Evolutionary conservation across 768 basidiomycete species (phyloP), one percentile per base, ranked within the genome.

Genomic region (Trametes cingulata): DNA sequence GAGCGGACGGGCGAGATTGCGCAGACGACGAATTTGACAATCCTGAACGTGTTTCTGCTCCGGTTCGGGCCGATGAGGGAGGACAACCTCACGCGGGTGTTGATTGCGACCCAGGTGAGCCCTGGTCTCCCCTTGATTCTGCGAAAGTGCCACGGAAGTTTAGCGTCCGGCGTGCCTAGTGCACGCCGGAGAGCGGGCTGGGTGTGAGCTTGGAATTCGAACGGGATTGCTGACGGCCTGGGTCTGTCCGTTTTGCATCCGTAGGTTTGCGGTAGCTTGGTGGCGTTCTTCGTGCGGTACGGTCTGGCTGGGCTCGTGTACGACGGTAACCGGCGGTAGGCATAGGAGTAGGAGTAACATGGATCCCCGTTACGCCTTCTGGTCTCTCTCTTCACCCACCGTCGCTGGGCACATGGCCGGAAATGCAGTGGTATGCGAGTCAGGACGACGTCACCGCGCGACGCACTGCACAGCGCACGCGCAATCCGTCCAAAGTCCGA

Each of bases 241-340:
- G n/a, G 37, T 35, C 56, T 12, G 19, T 35, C 48, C 39, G 20
- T 33, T 36, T 57, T 60, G 17, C 50, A 14, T 50, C 50, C 47
- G 35, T 41, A 94, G 89, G 73, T 88, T 60, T 75, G 78, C 10
- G 91, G 95, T 45, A 97, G 93, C 72, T 67, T 84, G 4, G 54
- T 91, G 10, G 97, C 93, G 8, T 98, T 98, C 72, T 77, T 81
- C 20, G 83, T 98, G 33, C 81, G 96, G 66, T 98, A 99, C 67
- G 95, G 95, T 9, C 79, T 95, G 13, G 94, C 93, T 3, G 83
- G 89, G 47, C 79, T 96, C 55, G 82, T 97, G 43, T 99, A 97
- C 71, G 95, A 96, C 68, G 94, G 93, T 10, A 93, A 94, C 76
- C 81, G 95, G 71, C 78, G 93, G 70, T 94, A 78, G 73, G 36